These are phyloP conservation scores for Penicillium macrosclerotiorum DNA, from an alignment of 495 filamentous ascomycete genomes.

Conservation along the genomic window DNA sequence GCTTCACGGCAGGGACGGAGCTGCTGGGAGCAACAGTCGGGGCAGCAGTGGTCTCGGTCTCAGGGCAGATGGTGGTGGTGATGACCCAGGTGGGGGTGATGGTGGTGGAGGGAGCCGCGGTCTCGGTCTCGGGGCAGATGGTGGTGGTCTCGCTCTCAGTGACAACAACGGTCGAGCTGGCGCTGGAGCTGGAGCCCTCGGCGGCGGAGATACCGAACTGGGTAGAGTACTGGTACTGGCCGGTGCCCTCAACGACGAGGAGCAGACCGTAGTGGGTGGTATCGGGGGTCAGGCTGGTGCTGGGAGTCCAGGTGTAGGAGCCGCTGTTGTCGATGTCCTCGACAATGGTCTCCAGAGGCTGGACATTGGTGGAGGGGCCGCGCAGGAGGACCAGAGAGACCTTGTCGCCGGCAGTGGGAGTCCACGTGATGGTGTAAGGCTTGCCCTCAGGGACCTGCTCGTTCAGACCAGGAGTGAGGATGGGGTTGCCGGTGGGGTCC, in stretches of 20 bases:
- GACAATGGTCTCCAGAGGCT: slow-evolving; percentile 52
- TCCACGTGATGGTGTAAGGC: slow-evolving; percentile 62
- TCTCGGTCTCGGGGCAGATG: slow-evolving; percentile 20
- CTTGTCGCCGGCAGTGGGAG: slow-evolving; percentile 40
- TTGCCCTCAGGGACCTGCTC: slow-evolving; percentile 54
- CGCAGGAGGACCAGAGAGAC: slow-evolving; percentile 63
- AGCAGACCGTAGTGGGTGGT: slow-evolving; percentile 63
- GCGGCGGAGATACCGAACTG: slow-evolving; percentile 66
- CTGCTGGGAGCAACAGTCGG: slow-evolving; percentile 8
- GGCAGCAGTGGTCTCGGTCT: slow-evolving; percentile 10
- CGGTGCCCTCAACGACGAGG: slow-evolving; percentile 59
- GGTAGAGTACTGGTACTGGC: slow-evolving; percentile 65
- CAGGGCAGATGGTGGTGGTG: slow-evolving; percentile 20
- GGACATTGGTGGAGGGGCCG: slow-evolving; percentile 57
- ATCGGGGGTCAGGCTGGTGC: slow-evolving; percentile 45
- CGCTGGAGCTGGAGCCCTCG: slow-evolving; percentile 32
- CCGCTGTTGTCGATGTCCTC: slow-evolving; percentile 59
- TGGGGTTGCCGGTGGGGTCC: slow-evolving; percentile 55
- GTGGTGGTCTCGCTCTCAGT: slow-evolving; percentile 20
- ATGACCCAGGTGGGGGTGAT: slow-evolving; percentile 19
- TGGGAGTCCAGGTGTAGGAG: slow-evolving; percentile 55
- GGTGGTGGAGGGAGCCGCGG: slow-evolving; percentile 18
- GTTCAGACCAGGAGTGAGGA: slow-evolving; percentile 49
- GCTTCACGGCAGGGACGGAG: slow-evolving; percentile 18
- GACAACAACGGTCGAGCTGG: slow-evolving; percentile 15